A percentile compares a stretch with the other conserved stretches of the same genome.
phyloP scores from a whole-genome alignment of 768 basidiomycete genomes.

The Suillus variegatus region DNA sequence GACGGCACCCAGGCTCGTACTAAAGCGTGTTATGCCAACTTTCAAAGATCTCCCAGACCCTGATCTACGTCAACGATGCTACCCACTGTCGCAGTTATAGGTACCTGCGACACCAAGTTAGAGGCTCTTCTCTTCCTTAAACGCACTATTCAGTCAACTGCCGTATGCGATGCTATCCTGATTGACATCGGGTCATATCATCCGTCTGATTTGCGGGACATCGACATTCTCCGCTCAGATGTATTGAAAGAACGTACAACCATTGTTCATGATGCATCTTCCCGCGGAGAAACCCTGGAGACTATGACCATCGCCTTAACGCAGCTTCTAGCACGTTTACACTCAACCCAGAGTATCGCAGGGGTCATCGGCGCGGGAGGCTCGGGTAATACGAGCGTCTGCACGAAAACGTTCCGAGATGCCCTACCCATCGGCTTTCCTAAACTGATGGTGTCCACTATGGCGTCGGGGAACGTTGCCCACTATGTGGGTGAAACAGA shows the following conservation, averaged over 20 bases:
- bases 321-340: conserved; percentile 16
- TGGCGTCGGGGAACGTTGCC: conserved; percentile 27
- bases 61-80: conserved; percentile 1
- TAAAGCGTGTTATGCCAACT: not conserved
- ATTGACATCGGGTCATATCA: conserved; percentile 24
- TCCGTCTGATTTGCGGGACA: conserved; percentile 15
- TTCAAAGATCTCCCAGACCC: not conserved
- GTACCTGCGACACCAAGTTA: conserved; percentile 31
- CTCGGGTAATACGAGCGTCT: conserved; percentile 27
- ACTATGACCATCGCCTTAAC: conserved; percentile 24
- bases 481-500: conserved; percentile 34
- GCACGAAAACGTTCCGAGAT: conserved; percentile 22
- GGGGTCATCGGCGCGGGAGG: conserved; percentile 27
- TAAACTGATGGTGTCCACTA: conserved; percentile 33
- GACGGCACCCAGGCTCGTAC: not conserved
- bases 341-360: conserved; percentile 13
- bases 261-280: conserved; percentile 9
- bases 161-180: conserved; percentile 27
- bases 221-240: conserved; percentile 25
- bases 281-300: conserved; percentile 12
- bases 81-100: conserved; percentile 26
- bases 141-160: conserved; percentile 12
- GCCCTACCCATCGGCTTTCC: conserved; percentile 31
- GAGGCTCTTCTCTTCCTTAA: conserved; percentile 26
- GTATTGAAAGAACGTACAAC: conserved; percentile 15